phyloP scores from a whole-genome alignment of 2,329 filamentous ascomycete genomes.

The Botryotinia calthae region DNA sequence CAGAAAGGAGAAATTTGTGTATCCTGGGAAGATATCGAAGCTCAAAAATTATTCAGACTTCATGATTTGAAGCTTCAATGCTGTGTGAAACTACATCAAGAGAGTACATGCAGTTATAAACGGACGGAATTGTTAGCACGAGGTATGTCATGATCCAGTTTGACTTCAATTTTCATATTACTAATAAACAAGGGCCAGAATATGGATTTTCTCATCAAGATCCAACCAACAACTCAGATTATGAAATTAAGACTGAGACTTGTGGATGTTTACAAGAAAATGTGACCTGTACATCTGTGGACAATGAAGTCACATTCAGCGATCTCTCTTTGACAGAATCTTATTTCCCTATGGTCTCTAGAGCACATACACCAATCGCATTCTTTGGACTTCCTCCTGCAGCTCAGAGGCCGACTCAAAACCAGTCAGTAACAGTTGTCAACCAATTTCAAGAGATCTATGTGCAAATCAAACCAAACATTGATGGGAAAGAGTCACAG shows the following conservation, averaged over 20 bases:
- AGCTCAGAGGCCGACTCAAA: not conserved
- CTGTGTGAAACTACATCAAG: not conserved
- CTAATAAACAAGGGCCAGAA: not conserved
- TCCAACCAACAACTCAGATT: not conserved
- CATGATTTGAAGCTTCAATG: not conserved
- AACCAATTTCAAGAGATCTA: too few relatives aligned
- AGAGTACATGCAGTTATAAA: not conserved
- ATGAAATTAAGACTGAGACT: not conserved
- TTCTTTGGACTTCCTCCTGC: not conserved
- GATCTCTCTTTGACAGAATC: not conserved
- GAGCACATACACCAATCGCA: not conserved
- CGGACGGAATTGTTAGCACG: not conserved
- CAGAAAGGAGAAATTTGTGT: not conserved
- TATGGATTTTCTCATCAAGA: too few relatives aligned
- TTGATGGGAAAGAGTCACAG: not conserved
- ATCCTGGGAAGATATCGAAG: constrained; percentile 1
- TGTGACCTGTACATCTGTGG: not conserved
- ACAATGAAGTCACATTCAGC: not conserved
- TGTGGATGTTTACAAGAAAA: not conserved
- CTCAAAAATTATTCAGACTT: not conserved
- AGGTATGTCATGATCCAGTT: not conserved
- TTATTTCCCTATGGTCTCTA: not conserved
- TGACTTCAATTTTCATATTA: not conserved
- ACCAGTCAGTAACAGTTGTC: too few relatives aligned
- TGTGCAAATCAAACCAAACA: not conserved